Evolutionary conservation across 106 monocot genomes (phyloP), one percentile per base, ranked within the genome.

Genomic region (Amphibolis antarctica): DNA sequence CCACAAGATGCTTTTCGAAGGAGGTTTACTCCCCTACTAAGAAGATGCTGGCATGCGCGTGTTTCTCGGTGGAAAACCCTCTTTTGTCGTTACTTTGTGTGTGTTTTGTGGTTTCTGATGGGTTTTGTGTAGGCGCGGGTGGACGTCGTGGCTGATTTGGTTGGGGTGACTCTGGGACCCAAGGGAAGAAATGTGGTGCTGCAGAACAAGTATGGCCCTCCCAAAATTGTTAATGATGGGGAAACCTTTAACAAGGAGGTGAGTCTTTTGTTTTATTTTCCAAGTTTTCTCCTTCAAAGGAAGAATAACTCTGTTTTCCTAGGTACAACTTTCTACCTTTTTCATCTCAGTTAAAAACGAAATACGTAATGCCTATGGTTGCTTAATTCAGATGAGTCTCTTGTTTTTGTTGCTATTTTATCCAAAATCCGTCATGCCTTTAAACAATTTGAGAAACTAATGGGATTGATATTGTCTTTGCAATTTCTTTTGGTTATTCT

Each of bases 241-340:
- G 93, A 88, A 62, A 93, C 93, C 60, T 80, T 93, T n/a, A 83
- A 85, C 28, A 93, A 85, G 67, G 80, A 93, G 77, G 93, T 93
- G 63, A 10, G 74, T 61, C 18, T 28, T 10, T 15, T 9, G 1
- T 53, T 59, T 28, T 59, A 29, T 13, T 14, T n/a, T n/a, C n/a
- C n/a, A n/a, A n/a, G n/a, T n/a, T n/a, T n/a, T n/a, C n/a, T n/a
- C n/a, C n/a, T n/a, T n/a, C n/a, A n/a, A n/a, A n/a, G n/a, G n/a
- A n/a, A n/a, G n/a, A n/a, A n/a, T n/a, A n/a, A n/a, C n/a, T n/a
- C n/a, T n/a, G n/a, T n/a, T n/a, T n/a, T n/a, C n/a, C n/a, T n/a
- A n/a, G n/a, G n/a, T n/a, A n/a, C n/a, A n/a, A n/a, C n/a, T n/a
- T n/a, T n/a, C n/a, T n/a, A n/a, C n/a, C n/a, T n/a, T n/a, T n/a